Percentiles rank a stretch among this genome's conserved stretches.
Evolutionary conservation across 2,329 filamentous ascomycete species (phyloP).

Genomic region (Alternaria postmessia): DNA sequence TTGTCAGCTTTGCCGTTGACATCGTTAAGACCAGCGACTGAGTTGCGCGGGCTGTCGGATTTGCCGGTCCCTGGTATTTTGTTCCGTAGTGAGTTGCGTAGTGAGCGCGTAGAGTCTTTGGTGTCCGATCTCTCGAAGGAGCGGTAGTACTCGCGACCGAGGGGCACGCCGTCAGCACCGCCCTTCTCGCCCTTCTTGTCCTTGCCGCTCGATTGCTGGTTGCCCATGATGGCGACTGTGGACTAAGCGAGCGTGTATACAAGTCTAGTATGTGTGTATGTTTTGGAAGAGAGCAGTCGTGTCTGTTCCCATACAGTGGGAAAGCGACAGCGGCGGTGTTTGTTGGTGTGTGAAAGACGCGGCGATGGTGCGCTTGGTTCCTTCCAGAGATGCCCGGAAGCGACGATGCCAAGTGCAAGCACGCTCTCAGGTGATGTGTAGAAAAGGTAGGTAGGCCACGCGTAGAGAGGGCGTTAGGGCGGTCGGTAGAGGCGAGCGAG

Average conservation of each 20-base stretch:
- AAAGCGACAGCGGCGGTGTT: conserved; percentile 25
- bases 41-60: conserved; percentile 82
- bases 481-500: conserved; percentile 56
- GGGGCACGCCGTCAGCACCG: conserved; percentile 62
- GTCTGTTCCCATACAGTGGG: conserved; percentile 6
- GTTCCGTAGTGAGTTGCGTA: conserved; percentile 80
- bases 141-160: conserved; percentile 78
- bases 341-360: conserved; percentile 24
- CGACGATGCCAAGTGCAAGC: conserved; percentile 30
- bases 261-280: conserved; percentile 14
- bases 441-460: conserved; percentile 18
- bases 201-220: conserved; percentile 72
- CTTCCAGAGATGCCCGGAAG: conserved; percentile 21
- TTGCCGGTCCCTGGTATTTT: conserved; percentile 82
- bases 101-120: conserved; percentile 87
- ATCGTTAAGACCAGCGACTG: conserved; percentile 65
- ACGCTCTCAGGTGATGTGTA: conserved; percentile 13
- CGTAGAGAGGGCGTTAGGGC: conserved; percentile 48
- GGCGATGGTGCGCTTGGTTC: conserved; percentile 22
- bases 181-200: conserved; percentile 56
- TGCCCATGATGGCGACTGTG: conserved; percentile 70
- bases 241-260: conserved; percentile 18
- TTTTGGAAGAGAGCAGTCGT: conserved; percentile 8
- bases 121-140: conserved; percentile 94
- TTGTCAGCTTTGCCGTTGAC: conserved; percentile 67